Conservation (phyloP, 305 asterid genomes). For the Solanum hybrid region DNA sequence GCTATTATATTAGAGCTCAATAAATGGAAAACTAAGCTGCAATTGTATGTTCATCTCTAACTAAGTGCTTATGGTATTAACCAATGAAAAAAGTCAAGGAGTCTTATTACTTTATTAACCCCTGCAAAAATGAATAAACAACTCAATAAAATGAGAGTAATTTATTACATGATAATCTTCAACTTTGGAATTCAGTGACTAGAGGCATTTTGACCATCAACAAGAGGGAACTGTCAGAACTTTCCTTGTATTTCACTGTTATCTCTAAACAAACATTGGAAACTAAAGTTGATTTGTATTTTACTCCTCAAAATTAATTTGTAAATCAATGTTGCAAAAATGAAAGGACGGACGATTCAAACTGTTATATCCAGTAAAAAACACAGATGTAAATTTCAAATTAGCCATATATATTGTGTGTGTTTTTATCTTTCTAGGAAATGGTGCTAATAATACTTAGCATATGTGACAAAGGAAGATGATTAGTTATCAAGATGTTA, state of each 20-base stretch:
- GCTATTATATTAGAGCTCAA: not conserved
- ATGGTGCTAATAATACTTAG: not conserved
- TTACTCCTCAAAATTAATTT: not conserved
- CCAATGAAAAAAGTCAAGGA: not conserved
- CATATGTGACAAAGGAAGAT: not conserved
- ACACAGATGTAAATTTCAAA: not conserved
- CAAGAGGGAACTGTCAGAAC: not conserved
- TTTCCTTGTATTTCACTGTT: not conserved
- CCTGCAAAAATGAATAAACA: not conserved
- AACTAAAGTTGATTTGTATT: not conserved
- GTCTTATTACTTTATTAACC: not conserved
- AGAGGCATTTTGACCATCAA: not conserved
- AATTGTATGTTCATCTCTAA: not conserved
- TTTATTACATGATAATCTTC: not conserved
- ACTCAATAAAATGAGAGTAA: not conserved
- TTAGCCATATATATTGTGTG: not conserved
- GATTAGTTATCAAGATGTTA: constrained; percentile 13
- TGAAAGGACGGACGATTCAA: not conserved
- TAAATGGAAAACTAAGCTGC: not conserved
- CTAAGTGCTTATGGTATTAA: not conserved
- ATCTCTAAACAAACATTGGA: not conserved
- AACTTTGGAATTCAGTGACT: not conserved
- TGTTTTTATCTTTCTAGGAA: not conserved
- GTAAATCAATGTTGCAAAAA: not conserved
- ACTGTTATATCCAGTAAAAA: not conserved